Base-by-base conservation (phyloP, 202 grass and related monocot species). In the Tripidium arundinaceum region DNA sequence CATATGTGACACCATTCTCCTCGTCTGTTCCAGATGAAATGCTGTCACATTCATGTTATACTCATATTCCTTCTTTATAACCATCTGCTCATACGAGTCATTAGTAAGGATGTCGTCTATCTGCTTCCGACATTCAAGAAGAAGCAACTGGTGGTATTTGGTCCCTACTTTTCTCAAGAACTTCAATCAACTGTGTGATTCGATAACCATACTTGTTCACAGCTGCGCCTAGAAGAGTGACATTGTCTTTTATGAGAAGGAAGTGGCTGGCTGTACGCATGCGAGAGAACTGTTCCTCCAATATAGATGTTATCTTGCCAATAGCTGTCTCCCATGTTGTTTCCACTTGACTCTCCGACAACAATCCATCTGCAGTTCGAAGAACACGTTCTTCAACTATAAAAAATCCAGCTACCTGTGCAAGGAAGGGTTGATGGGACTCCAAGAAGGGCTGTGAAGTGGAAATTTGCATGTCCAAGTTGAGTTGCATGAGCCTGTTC, bases 381-480 rank as follows among this genome's bases (percentile, higher is more conserved):
- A 97, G 75, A 40, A 93, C 90, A 62, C 84, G 74, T 69, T 89
- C 62, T 78, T 97, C 90, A 39, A 97, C 84, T 28, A 97, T 89
- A 54, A 97, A 97, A 81, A 93, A 97, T 0, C 93, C 93, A 73
- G 88, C 88, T 58, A 97, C 83, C 70, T 97, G 93, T 47, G 83
- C 70, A 73, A 97, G 90, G 34, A 87, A 97, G 28, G 89, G 91
- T 64, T 90, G 91, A 59, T 97, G 91, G 1, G 91, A 97, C 70
- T 97, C 94, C 15, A 97, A 79, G 83, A 97, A 97, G 43, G 89
- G 83, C 27, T 89, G 87, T 14, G 86, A 81, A 39, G 89, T 89
- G 62, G 94, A 92, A 50, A 94, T 93, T 75, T 97, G 91, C 77
- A 97, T 88, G 70, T 97, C 94, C 77, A 97, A 77, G 82, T 94